Percentiles rank a stretch among this genome's conserved stretches.
Evolutionary conservation across 1,139 yeast species (phyloP).

Genomic region (Pneumocystis carinii): DNA sequence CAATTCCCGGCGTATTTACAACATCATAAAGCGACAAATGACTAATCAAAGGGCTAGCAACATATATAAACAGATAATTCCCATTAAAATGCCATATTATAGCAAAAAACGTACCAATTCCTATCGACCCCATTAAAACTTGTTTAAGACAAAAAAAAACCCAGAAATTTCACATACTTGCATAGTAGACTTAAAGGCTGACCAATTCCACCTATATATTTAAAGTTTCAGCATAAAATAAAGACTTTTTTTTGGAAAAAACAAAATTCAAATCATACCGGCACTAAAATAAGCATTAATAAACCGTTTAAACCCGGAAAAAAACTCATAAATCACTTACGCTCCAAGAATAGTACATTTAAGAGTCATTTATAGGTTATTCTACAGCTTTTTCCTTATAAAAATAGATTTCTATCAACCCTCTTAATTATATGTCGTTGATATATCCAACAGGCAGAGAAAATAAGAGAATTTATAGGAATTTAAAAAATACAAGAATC

Average conservation of each 20-base stretch:
- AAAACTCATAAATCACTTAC: conserved; percentile 14
- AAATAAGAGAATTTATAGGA: too few relatives aligned
- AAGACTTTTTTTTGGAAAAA: conserved; percentile 14
- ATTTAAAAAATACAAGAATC: neutral
- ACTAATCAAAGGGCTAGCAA: conserved; percentile 29
- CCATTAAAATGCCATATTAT: conserved; percentile 25
- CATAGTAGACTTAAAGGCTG: conserved; percentile 80
- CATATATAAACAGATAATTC: neutral
- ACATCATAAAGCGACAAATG: conserved; percentile 76
- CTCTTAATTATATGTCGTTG: too few relatives aligned
- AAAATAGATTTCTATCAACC: neutral
- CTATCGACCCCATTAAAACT: neutral
- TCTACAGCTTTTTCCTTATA: neutral
- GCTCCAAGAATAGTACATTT: conserved; percentile 31
- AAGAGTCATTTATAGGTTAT: conserved; percentile 18
- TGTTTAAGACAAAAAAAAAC: neutral
- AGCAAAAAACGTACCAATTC: conserved; percentile 19
- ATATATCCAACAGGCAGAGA: too few relatives aligned
- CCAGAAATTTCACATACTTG: conserved; percentile 35
- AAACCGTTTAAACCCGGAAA: neutral
- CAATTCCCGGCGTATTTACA: conserved; percentile 82
- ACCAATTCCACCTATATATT: conserved; percentile 40
- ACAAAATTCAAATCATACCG: neutral
- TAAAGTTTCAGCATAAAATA: conserved; percentile 22
- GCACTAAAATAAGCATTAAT: neutral